A percentile compares a stretch with the other conserved stretches of the same genome.
Evolutionary conservation across 768 basidiomycete species (phyloP).

Genomic region (Suillus tomentosus): DNA sequence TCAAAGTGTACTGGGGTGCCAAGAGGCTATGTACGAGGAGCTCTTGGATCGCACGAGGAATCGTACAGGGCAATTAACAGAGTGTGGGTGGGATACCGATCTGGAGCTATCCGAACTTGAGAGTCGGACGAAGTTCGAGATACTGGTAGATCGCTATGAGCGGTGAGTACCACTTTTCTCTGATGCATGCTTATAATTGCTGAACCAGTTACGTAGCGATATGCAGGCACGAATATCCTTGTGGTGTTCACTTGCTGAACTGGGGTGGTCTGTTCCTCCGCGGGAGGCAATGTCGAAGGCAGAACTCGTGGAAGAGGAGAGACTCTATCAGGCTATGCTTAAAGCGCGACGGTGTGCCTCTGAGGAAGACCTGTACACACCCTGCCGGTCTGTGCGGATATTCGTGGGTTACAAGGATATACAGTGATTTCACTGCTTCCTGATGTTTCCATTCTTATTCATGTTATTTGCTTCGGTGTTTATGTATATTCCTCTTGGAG

Average conservation of each 20-base stretch:
- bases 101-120: conserved; percentile 60
- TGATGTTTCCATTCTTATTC: neutral
- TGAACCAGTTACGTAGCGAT: conserved; percentile 42
- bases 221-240: conserved; percentile 65
- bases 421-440: neutral
- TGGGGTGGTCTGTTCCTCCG: conserved; percentile 61
- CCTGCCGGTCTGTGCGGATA: conserved; percentile 61
- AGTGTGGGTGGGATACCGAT: conserved; percentile 73
- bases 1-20: conserved; percentile 60
- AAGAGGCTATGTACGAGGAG: conserved; percentile 80
- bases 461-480: conserved; percentile 4
- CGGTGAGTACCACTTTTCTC: conserved; percentile 39
- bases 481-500: neutral
- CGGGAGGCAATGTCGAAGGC: conserved; percentile 69
- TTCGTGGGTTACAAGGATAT: conserved; percentile 58
- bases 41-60: conserved; percentile 63
- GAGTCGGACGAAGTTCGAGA: conserved; percentile 59
- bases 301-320: conserved; percentile 67
- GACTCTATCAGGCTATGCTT: conserved; percentile 60
- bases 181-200: neutral
- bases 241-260: conserved; percentile 61
- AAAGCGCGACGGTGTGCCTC: conserved; percentile 56
- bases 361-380: conserved; percentile 51
- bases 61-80: conserved; percentile 50
- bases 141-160: conserved; percentile 56